Conservation (phyloP, 1,284 basidiomycete species). For the Cutaneotrichosporon cutaneum region DNA sequence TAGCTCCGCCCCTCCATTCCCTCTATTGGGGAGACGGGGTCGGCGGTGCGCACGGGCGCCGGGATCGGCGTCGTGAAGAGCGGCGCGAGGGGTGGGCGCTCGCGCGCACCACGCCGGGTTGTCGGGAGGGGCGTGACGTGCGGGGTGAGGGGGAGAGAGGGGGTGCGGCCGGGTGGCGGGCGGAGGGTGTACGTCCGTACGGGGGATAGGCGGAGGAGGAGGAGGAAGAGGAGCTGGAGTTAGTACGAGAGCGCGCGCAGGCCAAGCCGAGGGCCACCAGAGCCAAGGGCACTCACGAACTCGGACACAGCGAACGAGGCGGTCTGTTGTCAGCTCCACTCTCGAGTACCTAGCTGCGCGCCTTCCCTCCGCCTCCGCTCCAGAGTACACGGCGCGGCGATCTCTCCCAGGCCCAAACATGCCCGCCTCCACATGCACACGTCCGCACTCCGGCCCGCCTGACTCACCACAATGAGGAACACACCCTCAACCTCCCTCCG, state of each 20-base stretch:
- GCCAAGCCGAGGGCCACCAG: neutral
- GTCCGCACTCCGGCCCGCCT: neutral
- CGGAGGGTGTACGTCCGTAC: conserved; percentile 9
- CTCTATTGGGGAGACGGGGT: neutral
- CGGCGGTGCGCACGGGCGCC: neutral
- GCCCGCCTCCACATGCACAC: too few relatives aligned
- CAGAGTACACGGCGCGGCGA: neutral
- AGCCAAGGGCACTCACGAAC: conserved; percentile 13
- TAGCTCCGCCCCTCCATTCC: neutral
- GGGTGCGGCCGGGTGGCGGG: conserved; percentile 11
- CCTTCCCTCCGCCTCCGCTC: neutral
- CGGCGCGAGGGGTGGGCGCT: conserved; percentile 5
- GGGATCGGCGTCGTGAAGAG: conserved; percentile 10
- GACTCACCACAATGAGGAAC: conserved; percentile 10
- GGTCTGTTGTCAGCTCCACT: conserved; percentile 16
- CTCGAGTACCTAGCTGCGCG: neutral
- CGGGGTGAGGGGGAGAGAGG: conserved; percentile 10
- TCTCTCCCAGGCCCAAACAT: neutral
- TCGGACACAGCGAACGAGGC: conserved; percentile 15
- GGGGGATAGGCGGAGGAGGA: conserved; percentile 22
- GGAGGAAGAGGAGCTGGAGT: conserved; percentile 21
- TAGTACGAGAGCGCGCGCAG: neutral
- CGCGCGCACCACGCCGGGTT: neutral
- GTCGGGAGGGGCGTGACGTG: conserved; percentile 5
- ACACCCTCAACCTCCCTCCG: neutral